phyloP scores from a whole-genome alignment of 441 rosid genomes.

The Syzygium syzygioides region DNA sequence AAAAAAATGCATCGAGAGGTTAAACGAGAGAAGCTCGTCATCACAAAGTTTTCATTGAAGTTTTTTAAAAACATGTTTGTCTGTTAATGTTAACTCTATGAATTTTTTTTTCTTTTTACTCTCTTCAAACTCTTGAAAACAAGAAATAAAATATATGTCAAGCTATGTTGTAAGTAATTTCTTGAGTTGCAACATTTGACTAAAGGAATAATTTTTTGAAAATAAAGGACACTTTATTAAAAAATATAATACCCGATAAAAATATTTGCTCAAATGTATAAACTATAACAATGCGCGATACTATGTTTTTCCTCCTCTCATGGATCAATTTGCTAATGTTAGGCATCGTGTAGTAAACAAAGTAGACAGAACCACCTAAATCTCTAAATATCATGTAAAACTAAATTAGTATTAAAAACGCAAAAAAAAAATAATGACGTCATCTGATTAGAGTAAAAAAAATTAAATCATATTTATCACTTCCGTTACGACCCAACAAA shows the following conservation, averaged over 20 bases:
- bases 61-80: too few relatives aligned
- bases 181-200: background rate
- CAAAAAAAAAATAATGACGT: too few relatives aligned
- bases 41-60: background rate
- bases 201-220: background rate
- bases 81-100: background rate
- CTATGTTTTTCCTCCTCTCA: background rate
- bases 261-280: background rate
- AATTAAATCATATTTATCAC: too few relatives aligned
- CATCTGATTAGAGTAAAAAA: fast-evolving
- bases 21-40: background rate
- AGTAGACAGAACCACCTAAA: background rate
- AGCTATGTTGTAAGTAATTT: background rate
- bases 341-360: background rate
- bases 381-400: background rate
- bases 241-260: background rate
- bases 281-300: fast-evolving
- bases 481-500: background rate
- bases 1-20: background rate
- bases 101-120: background rate
- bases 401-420: background rate
- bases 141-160: background rate
- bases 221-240: background rate
- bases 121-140: background rate
- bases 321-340: fast-evolving